Base-by-base conservation (phyloP, 176 grass and related monocot genomes). In the Saccharum officinarum region DNA sequence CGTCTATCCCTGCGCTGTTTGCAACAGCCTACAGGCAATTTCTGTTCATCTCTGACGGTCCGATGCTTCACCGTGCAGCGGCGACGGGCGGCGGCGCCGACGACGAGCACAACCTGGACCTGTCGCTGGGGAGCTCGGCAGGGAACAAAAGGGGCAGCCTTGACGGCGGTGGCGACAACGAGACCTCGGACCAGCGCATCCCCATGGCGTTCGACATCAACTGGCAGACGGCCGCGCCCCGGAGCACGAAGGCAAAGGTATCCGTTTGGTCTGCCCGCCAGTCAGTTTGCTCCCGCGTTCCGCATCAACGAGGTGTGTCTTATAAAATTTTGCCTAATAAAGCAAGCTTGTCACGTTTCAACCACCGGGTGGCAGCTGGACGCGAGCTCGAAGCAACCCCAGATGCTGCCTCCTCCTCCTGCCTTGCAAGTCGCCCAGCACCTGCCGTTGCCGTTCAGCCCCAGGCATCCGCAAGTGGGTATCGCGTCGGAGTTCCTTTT, bases 91-190 rank as follows among this genome's bases (percentile, higher is more conserved):
- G 14, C 74, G 36, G 34, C 23, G 1, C 8, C n/a, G 84, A 62
- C 59, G 84, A 57, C n/a, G 93, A 90, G 68, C 93, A 98, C 70
- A 95, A 98, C 72, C 87, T 98, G 33, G 93, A 95, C 86, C 85
- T 98, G n/a, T 93, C 91, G 38, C 84, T 98, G 37, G 96, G 96
- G 22, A 93, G 89, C 69, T 90, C 96, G 36, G 81, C 86, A 15
- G 87, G 89, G 22, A 92, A 84, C 16, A 94, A 92, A 80, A 87
- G 91, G 67, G 84, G 73, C 67, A 87, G 69, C 30, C 47, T 80
- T 2, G 89, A 91, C 9, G 55, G 76, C 26, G 79, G 75, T 40
- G 44, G 55, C 8, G 59, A 76, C 73, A 39, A 41, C 47, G 9
- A 79, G 79, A 30, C 45, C 49, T 71, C 84, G 18, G 93, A 95